Base-by-base conservation (phyloP, 345 rosid species). In the Murraya paniculata region DNA sequence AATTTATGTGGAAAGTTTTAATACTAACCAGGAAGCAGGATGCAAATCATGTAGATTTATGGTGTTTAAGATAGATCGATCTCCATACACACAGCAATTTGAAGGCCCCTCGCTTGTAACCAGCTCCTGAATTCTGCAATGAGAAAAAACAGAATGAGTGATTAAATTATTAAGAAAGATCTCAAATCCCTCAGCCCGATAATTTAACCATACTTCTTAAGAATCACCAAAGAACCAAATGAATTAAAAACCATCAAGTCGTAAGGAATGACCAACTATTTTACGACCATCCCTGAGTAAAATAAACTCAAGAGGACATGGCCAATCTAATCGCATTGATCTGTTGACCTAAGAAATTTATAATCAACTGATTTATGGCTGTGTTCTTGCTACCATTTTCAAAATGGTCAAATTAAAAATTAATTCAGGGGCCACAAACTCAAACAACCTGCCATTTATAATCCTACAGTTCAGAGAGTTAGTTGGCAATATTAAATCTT, bases 11-110 rank as follows among this genome's bases (percentile, higher is more conserved):
- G 16, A 71, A 4, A 67, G 14, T 36, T 66, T 74, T 35, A 21
- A 14, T n/a, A 78, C 88, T 81, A 55, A 89, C 92, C 92, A 89
- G 82, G 92, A 89, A 73, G 66, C 79, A 27, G 89, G 87, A 83
- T 89, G 89, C 73, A 89, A 78, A 78, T 87, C 89, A 71, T 50
- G 74, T 5, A 87, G 73, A 77, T 82, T 80, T 61, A 79, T 68
- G 28, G 86, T 79, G 81, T 80, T 74, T 71, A 89, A 72, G 77
- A 24, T 45, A 64, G 79, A 30, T 75, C 87, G 86, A 78, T 87
- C 87, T 22, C 92, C 91, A 72, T 83, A 86, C 71, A 83, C 68
- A 81, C 81, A 81, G 78, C 79, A 56, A n/a, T 27, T 57, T 30
- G 83, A 77, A 75, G 84, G 78, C 38, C 62, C 78, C 38, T 80